These are phyloP conservation scores for Coprinellus micaceus DNA, from an alignment of 768 basidiomycete species.

Conservation along the genomic window DNA sequence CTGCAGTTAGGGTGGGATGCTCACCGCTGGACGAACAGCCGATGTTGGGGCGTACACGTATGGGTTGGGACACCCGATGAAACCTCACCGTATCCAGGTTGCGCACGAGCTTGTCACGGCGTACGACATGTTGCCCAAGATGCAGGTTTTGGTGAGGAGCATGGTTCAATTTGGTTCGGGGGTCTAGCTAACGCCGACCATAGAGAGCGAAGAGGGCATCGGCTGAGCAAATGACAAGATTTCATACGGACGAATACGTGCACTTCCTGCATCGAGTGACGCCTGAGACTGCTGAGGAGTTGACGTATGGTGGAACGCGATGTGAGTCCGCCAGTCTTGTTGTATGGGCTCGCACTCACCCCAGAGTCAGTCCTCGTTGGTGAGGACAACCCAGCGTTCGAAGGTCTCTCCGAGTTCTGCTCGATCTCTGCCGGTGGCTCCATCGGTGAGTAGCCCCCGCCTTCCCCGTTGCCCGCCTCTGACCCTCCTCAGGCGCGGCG, in stretches of 20 bases:
- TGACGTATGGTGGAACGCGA: constrained; percentile 80
- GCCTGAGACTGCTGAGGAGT: constrained; percentile 84
- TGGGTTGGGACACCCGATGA: constrained; percentile 90
- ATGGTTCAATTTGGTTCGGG: not conserved
- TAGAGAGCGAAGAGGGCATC: constrained; percentile 70
- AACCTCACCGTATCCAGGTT: constrained; percentile 92
- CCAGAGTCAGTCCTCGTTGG: constrained; percentile 54
- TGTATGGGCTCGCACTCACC: not conserved
- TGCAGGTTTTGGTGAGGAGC: constrained; percentile 80
- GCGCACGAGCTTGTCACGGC: constrained; percentile 88
- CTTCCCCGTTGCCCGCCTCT: constrained; percentile 5
- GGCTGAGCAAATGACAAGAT: constrained; percentile 80
- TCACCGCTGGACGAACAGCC: constrained; percentile 33
- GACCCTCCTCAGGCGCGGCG: constrained; percentile 60
- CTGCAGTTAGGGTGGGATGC: not conserved
- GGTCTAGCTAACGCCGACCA: not conserved
- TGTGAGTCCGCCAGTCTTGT: constrained; percentile 49
- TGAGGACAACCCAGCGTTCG: constrained; percentile 95
- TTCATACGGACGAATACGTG: constrained; percentile 98
- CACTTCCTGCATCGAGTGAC: constrained; percentile 86
- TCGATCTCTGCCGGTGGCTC: constrained; percentile 96
- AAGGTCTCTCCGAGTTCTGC: constrained; percentile 95
- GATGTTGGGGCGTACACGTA: constrained; percentile 76
- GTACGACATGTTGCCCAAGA: constrained; percentile 91
- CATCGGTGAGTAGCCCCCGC: constrained; percentile 53